phyloP scores from a whole-genome alignment of 768 basidiomycete species.

The Ramaria sp. region DNA sequence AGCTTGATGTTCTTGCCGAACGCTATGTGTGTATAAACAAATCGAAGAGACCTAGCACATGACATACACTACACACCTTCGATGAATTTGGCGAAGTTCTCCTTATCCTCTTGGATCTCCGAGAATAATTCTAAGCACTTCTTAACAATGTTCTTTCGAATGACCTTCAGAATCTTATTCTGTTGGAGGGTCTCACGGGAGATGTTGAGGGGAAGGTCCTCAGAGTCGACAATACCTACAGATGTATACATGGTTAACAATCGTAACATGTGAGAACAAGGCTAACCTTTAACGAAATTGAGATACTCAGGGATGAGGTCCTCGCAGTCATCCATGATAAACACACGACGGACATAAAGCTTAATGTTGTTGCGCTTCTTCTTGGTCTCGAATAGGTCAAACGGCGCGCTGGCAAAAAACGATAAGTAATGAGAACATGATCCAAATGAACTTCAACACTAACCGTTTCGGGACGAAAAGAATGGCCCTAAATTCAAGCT shows the following conservation, averaged over 20 bases:
- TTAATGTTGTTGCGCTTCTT: slow-evolving; percentile 99
- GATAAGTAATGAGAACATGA: slow-evolving; percentile 8
- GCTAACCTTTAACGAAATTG: slow-evolving; percentile 89
- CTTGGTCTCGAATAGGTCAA: slow-evolving; percentile 99
- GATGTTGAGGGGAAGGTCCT: slow-evolving; percentile 99
- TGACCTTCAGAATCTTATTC: slow-evolving; percentile 99
- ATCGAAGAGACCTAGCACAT: not conserved
- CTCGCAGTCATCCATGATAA: slow-evolving; percentile 99
- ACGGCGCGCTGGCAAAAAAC: slow-evolving; percentile 61
- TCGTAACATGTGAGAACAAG: not conserved
- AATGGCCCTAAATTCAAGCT: slow-evolving; percentile 99
- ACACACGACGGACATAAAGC: slow-evolving; percentile 99
- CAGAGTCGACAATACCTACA: slow-evolving; percentile 87
- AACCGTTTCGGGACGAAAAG: slow-evolving; percentile 95
- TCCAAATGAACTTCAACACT: slow-evolving; percentile 18
- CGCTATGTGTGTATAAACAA: slow-evolving; percentile 37
- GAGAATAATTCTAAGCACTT: slow-evolving; percentile 90
- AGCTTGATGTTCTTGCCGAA: slow-evolving; percentile 99
- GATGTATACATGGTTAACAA: not conserved
- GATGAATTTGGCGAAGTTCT: slow-evolving; percentile 95
- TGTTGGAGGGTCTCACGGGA: slow-evolving; percentile 99
- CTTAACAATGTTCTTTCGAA: slow-evolving; percentile 98
- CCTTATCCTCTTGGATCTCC: slow-evolving; percentile 99
- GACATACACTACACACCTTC: not conserved
- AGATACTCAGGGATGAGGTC: slow-evolving; percentile 99